Evolutionary conservation across 805 yeast species (phyloP).

Genomic region (Saturnispora sanitii): DNA sequence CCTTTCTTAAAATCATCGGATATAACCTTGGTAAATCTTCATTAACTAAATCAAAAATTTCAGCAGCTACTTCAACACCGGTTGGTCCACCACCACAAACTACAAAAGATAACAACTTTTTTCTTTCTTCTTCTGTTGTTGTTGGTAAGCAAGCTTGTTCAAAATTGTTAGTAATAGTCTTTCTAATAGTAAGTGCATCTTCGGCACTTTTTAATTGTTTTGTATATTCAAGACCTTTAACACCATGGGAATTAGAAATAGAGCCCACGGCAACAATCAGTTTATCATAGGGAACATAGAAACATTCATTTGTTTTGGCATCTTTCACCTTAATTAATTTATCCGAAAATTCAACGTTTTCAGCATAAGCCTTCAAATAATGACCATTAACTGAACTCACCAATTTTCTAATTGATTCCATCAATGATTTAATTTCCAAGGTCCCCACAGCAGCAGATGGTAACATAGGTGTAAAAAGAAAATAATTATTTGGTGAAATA

Average conservation of each 20-base stretch:
- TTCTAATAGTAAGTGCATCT: conserved; percentile 77
- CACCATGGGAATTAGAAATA: conserved; percentile 86
- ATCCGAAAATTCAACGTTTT: conserved; percentile 61
- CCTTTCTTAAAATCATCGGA: conserved; percentile 66
- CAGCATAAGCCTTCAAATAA: conserved; percentile 85
- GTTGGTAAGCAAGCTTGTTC: conserved; percentile 82
- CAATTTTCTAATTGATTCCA: conserved; percentile 84
- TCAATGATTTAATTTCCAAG: conserved; percentile 78
- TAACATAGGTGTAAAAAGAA: conserved; percentile 85
- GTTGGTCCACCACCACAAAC: conserved; percentile 99
- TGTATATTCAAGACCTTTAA: conserved; percentile 88
- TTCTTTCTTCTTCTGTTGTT: conserved; percentile 59
- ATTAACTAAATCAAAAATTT: conserved; percentile 84
- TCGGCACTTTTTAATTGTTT: conserved; percentile 81
- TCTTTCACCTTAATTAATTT: conserved; percentile 56
- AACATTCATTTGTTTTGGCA: conserved; percentile 32
- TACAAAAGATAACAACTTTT: conserved; percentile 74
- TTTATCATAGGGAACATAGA: conserved; percentile 60
- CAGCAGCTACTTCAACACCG: conserved; percentile 96
- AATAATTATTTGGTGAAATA: conserved; percentile 90
- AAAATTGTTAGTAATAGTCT: conserved; percentile 70
- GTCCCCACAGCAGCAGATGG: conserved; percentile 96
- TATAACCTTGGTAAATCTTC: conserved; percentile 84
- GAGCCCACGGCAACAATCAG: conserved; percentile 92
- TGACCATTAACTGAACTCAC: conserved; percentile 69